Conservation (phyloP, 2,329 filamentous ascomycete species). For the Exophiala phaeomuriformis region DNA sequence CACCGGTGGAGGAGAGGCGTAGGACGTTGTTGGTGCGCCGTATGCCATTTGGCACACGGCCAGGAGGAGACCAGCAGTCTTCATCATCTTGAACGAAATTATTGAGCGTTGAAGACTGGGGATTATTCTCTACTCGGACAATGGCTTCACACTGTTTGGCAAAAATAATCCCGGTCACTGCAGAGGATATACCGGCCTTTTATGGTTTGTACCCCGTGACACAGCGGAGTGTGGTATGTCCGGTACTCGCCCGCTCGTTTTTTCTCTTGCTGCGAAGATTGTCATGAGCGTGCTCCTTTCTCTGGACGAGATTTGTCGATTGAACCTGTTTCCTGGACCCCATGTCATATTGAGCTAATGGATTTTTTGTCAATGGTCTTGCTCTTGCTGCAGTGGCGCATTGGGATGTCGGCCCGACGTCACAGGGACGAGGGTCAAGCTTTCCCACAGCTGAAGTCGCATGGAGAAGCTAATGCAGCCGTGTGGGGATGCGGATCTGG, state of each 20-base stretch:
- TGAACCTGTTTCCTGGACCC: not conserved
- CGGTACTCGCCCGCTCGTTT: not conserved
- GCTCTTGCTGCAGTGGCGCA: no score
- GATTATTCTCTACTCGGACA: no score
- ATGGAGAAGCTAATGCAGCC: not conserved
- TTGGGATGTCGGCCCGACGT: not conserved
- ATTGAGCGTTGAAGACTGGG: not conserved
- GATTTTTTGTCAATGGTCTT: no score
- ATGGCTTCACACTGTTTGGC: no score
- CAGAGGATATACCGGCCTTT: not conserved
- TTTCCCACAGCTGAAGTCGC: not conserved
- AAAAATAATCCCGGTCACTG: not conserved
- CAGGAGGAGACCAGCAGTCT: constrained; percentile 7
- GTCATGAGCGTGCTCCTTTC: not conserved
- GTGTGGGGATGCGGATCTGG: not conserved
- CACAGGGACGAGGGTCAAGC: not conserved
- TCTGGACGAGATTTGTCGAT: not conserved
- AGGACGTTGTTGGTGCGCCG: constrained; percentile 1
- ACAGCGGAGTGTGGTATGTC: no score
- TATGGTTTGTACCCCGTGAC: not conserved
- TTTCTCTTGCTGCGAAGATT: not conserved
- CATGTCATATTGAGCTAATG: no score
- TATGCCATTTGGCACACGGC: constrained; percentile 9
- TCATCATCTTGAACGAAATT: constrained; percentile 6
- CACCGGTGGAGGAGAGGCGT: constrained; percentile 9